Evolutionary conservation across 176 grass and related monocot species (phyloP), one percentile per base, ranked within the genome.

Genomic region (Hyparrhenia diplandra): DNA sequence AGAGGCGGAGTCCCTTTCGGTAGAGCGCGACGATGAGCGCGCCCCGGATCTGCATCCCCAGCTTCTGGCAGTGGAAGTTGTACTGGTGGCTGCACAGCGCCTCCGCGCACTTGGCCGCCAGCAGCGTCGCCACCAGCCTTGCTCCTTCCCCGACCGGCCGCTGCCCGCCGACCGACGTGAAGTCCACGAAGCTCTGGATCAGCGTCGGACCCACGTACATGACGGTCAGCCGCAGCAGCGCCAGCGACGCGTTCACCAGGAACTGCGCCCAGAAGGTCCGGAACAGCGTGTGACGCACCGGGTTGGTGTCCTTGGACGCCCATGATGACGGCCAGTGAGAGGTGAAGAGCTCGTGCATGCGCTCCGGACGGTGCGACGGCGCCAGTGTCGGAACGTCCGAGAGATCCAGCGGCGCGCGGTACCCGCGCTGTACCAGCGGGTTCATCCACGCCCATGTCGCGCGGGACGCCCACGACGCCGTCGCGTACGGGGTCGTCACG

Each of bases 31-130:
- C 92, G 85, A 99, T 99, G n/a, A 99, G 76, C 2, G 92, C 91
- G 34, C 91, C 89, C 5, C 96, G 79, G 74, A 99, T 88, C 74
- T 93, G 85, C 96, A 99, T 99, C 30, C 96, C 96, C 5, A 95
- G 84, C 82, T 99, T 99, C 85, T 95, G 92, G 85, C 90, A 93
- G 67, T 99, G 96, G 85, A 99, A 99, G 87, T 95, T 99, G 85
- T 99, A 99, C 83, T 99, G 92, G 84, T 99, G 96, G 60, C 90
- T 93, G 73, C 74, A 75, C 9, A 95, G 36, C 36, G 90, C 96
- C 87, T 99, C 96, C 5, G 67, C 71, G 4, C 87, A 69, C 86
- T 99, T 99, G 3, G 92, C 96, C 25, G 43, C 90, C 20, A 99
- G 87, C 71, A 99, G 84, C 39, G 45, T 79, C 49, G 39, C 21